These are phyloP conservation scores for Myxozyma lipomycoides DNA, from an alignment of 805 yeast genomes.

Conservation along the genomic window DNA sequence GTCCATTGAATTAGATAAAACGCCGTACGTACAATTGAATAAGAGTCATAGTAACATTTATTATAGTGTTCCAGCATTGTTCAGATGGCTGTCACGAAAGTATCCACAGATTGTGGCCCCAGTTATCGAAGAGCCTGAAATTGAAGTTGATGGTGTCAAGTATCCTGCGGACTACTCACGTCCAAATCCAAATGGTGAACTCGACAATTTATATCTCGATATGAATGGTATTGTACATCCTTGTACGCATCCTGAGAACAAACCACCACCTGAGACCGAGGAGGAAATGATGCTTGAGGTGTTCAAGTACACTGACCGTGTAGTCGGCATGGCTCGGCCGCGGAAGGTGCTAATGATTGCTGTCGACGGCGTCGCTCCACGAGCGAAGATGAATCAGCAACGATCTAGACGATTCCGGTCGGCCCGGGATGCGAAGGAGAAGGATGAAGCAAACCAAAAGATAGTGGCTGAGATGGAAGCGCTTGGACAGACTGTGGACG, in stretches of 20 bases:
- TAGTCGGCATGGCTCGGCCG: slow-evolving; percentile 90
- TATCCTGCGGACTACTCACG: slow-evolving; percentile 64
- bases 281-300: slow-evolving; percentile 95
- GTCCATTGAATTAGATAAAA: background rate
- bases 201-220: slow-evolving; percentile 88
- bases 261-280: slow-evolving; percentile 93
- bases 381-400: slow-evolving; percentile 98
- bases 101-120: slow-evolving; percentile 94
- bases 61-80: slow-evolving; percentile 86
- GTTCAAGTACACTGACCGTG: slow-evolving; percentile 88
- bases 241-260: slow-evolving; percentile 95
- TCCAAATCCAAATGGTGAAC: slow-evolving; percentile 92
- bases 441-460: slow-evolving; percentile 63
- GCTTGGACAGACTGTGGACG: slow-evolving; percentile 73
- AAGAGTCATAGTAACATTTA: too few relatives aligned
- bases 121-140: slow-evolving; percentile 67
- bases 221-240: slow-evolving; percentile 99
- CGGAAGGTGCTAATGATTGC: slow-evolving; percentile 90
- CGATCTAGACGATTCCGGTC: slow-evolving; percentile 89
- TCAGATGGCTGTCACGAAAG: slow-evolving; percentile 89
- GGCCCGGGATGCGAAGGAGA: slow-evolving; percentile 83
- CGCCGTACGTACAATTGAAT: background rate
- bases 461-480: slow-evolving; percentile 55
- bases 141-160: slow-evolving; percentile 53
- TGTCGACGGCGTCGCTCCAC: slow-evolving; percentile 98